phyloP scores from a whole-genome alignment of 2,329 filamentous ascomycete genomes.

The Monosporascus sp. region DNA sequence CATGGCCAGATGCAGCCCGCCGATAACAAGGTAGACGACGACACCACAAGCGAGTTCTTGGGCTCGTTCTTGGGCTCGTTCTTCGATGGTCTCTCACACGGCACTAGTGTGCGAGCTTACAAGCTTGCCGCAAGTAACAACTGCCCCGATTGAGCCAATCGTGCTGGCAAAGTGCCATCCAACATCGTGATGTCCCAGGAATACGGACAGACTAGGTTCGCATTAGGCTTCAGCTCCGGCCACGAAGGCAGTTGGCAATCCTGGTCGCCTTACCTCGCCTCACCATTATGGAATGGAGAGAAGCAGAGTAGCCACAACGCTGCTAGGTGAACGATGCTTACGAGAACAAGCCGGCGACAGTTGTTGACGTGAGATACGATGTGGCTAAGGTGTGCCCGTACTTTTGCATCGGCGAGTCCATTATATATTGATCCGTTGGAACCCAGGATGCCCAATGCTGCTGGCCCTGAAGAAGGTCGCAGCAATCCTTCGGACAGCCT shows the following conservation, averaged over 20 bases:
- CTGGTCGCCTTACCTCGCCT: conserved; percentile 33
- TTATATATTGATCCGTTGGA: conserved; percentile 18
- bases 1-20: conserved; percentile 43
- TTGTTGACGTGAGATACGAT: conserved; percentile 51
- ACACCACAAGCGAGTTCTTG: conserved; percentile 48
- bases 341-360: conserved; percentile 52
- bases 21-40: conserved; percentile 50
- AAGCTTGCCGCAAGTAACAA: conserved; percentile 44
- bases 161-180: conserved; percentile 53
- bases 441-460: conserved; percentile 27
- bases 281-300: conserved; percentile 40
- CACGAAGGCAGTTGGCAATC: conserved; percentile 43
- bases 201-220: conserved; percentile 46
- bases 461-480: conserved; percentile 23
- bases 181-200: conserved; percentile 48
- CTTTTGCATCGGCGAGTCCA: conserved; percentile 35
- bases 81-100: conserved; percentile 44
- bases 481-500: conserved; percentile 24
- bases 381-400: conserved; percentile 47
- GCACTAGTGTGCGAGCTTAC: conserved; percentile 32
- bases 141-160: conserved; percentile 46
- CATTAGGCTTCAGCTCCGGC: conserved; percentile 48
- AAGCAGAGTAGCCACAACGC: conserved; percentile 45
- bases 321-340: conserved; percentile 50
- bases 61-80: conserved; percentile 47